These are phyloP conservation scores for Neofusicoccum umdonicola DNA, from an alignment of 2,329 filamentous ascomycete species.

Conservation along the genomic window DNA sequence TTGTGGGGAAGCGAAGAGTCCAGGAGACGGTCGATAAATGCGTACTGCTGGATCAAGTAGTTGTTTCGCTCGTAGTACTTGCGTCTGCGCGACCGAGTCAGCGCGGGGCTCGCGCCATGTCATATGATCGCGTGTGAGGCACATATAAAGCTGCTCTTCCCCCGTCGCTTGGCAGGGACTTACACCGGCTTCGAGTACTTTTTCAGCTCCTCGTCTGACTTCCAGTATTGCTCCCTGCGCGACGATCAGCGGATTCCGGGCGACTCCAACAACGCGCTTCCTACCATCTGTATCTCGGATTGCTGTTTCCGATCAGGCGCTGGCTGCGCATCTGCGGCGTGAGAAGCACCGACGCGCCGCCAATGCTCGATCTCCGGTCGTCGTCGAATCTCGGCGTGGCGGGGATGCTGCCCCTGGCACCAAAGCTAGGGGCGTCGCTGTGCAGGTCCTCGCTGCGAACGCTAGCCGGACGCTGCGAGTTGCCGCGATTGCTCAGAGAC, in stretches of 20 bases:
- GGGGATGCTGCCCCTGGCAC: conserved; percentile 27
- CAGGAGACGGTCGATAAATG: conserved; percentile 87
- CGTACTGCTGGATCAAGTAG: conserved; percentile 82
- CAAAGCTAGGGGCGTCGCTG: conserved; percentile 23
- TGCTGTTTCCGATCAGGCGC: conserved; percentile 84
- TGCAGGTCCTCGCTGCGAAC: conserved; percentile 32
- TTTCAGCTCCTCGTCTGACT: conserved; percentile 70
- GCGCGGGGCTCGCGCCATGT: conserved; percentile 19
- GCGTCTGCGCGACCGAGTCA: conserved; percentile 50
- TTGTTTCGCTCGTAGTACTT: conserved; percentile 89
- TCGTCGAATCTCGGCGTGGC: conserved; percentile 20
- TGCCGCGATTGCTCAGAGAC: background rate
- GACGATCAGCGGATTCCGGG: background rate
- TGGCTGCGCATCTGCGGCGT: conserved; percentile 74
- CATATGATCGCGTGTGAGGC: background rate
- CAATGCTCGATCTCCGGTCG: conserved; percentile 37
- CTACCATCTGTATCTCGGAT: conserved; percentile 77
- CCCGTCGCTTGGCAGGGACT: conserved; percentile 23
- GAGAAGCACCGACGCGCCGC: conserved; percentile 43
- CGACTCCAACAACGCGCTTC: background rate
- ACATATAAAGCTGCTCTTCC: background rate
- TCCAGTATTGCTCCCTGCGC: conserved; percentile 75
- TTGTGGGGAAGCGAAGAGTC: conserved; percentile 92
- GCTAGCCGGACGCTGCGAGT: background rate
- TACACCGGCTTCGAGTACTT: conserved; percentile 69